Percentiles rank a stretch among this genome's conserved stretches.
Evolutionary conservation across 495 filamentous ascomycete species (phyloP).

Genomic region (Evansstolkia leycettana): DNA sequence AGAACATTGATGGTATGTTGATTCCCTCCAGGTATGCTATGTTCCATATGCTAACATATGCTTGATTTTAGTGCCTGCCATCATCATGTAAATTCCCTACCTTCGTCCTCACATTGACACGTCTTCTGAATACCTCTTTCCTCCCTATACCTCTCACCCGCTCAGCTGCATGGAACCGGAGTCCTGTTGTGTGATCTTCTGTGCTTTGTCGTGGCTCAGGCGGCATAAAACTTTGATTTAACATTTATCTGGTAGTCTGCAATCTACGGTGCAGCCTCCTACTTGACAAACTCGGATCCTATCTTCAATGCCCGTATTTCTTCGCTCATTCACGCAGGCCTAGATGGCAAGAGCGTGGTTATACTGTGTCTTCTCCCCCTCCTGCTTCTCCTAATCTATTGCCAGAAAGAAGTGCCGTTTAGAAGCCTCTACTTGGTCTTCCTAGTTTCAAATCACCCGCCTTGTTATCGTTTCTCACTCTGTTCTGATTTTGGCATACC

Average conservation of each 20-base stretch:
- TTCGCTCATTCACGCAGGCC: conserved; percentile 6
- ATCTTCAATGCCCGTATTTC: too few relatives aligned
- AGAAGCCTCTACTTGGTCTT: not conserved
- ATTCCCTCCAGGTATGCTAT: not conserved
- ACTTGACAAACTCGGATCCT: too few relatives aligned
- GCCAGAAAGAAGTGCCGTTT: not conserved
- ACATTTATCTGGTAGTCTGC: too few relatives aligned
- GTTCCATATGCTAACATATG: not conserved
- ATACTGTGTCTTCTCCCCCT: conserved; percentile 6
- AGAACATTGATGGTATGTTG: conserved; percentile 78
- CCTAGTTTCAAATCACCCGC: too few relatives aligned
- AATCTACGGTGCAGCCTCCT: too few relatives aligned
- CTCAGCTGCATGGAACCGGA: conserved; percentile 33
- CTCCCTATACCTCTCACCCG: conserved; percentile 8
- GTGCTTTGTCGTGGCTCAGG: conserved; percentile 9
- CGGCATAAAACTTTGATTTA: not conserved
- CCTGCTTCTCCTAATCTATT: conserved; percentile 6
- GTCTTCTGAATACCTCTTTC: conserved; percentile 13
- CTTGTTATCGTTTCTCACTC: too few relatives aligned
- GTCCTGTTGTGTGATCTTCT: conserved; percentile 27
- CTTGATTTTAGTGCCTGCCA: conserved; percentile 51
- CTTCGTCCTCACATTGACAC: conserved; percentile 18
- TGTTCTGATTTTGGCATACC: not conserved
- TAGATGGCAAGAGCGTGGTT: conserved; percentile 13
- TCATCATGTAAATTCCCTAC: conserved; percentile 66